Conservation (phyloP, 192 early-diverging fungal species). For the Coemansia sp. region DNA sequence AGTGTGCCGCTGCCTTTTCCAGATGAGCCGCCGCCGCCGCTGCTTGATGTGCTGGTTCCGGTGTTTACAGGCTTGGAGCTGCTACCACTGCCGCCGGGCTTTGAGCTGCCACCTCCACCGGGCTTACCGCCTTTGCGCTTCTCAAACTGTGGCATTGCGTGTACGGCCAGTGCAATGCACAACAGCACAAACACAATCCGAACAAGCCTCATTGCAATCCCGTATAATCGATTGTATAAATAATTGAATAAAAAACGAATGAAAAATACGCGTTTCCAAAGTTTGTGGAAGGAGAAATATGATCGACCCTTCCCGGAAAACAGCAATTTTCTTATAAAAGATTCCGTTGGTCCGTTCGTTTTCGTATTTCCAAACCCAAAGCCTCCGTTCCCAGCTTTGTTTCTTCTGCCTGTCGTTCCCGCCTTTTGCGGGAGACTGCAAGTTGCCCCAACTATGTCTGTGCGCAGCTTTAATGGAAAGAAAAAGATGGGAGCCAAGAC, state of each 20-base stretch:
- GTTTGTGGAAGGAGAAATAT: too few relatives aligned
- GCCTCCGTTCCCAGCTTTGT: too few relatives aligned
- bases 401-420: too few relatives aligned
- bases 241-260: too few relatives aligned
- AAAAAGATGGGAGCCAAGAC: too few relatives aligned
- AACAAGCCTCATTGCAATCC: slow-evolving; percentile 8
- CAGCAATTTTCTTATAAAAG: too few relatives aligned
- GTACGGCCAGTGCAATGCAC: slow-evolving; percentile 8
- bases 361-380: too few relatives aligned
- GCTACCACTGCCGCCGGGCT: slow-evolving; percentile 3
- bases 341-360: too few relatives aligned
- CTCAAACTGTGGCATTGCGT: background rate
- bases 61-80: slow-evolving; percentile 11
- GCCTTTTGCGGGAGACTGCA: too few relatives aligned
- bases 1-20: slow-evolving; percentile 30
- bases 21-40: slow-evolving; percentile 37
- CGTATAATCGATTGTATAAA: background rate
- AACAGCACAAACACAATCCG: slow-evolving; percentile 19
- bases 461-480: too few relatives aligned
- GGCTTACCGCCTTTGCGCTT: slow-evolving; percentile 23
- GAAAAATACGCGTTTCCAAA: background rate
- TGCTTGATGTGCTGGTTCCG: slow-evolving; percentile 9
- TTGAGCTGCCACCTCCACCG: background rate
- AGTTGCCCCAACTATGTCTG: too few relatives aligned
- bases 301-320: too few relatives aligned